phyloP scores from a whole-genome alignment of 306 rosid genomes.

The Malus fusca region DNA sequence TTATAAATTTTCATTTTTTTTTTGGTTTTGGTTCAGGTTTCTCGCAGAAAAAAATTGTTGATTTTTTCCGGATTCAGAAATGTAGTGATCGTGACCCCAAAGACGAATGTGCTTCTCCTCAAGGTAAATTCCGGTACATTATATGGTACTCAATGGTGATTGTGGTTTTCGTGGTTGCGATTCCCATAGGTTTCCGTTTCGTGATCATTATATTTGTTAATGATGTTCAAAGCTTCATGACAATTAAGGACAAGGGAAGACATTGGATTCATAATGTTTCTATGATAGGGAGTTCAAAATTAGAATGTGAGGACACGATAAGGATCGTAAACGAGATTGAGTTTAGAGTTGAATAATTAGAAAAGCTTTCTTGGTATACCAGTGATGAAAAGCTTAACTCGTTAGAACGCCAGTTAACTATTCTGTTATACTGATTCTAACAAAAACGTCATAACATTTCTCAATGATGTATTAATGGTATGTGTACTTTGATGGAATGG shows the following conservation, averaged over 20 bases:
- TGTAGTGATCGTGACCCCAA: not conserved
- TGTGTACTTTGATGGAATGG: not conserved
- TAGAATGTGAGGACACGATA: not conserved
- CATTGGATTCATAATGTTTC: not conserved
- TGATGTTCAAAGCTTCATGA: no score
- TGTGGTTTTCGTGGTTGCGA: not conserved
- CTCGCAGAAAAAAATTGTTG: not conserved
- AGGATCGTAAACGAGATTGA: not conserved
- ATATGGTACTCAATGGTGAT: not conserved
- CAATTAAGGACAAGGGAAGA: not conserved
- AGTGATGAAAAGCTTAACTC: not conserved
- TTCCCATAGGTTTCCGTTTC: not conserved
- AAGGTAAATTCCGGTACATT: not conserved
- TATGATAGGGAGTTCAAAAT: not conserved
- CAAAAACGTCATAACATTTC: not conserved
- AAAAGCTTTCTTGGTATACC: not conserved
- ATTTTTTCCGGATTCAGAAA: not conserved
- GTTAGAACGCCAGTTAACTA: no score
- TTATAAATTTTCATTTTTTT: no score
- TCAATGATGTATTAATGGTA: not conserved
- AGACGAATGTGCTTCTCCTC: not conserved
- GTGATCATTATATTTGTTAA: not conserved
- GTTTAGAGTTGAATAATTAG: not conserved
- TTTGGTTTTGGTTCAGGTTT: not conserved
- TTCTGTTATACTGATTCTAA: not conserved